These are phyloP conservation scores for Mediolabrus comicus DNA, from an alignment of 108 stramenopile genomes.

Conservation along the genomic window DNA sequence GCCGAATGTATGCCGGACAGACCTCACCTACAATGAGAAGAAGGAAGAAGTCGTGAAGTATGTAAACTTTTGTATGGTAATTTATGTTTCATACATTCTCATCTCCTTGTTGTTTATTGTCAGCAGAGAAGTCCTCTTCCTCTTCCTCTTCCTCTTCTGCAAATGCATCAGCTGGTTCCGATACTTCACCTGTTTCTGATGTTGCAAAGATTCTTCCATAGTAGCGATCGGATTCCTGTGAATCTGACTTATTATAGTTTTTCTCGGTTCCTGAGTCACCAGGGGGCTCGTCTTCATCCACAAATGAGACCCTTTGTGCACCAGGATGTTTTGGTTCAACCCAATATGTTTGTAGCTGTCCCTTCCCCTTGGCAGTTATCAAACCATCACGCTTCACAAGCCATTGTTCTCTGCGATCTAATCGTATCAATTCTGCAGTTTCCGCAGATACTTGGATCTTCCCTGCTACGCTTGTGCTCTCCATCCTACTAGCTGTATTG, in stretches of 20 bases:
- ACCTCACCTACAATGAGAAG: too few species aligned
- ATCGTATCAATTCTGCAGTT: constrained; percentile 44
- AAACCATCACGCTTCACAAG: constrained; percentile 43
- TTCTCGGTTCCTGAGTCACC: neutral
- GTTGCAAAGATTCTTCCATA: too few species aligned
- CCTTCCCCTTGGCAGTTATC: constrained; percentile 57
- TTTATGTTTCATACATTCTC: neutral
- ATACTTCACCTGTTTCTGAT: too few species aligned
- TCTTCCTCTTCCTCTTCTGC: neutral
- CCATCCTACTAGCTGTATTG: constrained; percentile 64
- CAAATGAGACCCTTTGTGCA: neutral
- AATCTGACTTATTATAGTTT: neutral
- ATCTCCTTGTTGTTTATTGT: too few species aligned
- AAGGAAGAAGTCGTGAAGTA: too few species aligned
- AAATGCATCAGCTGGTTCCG: too few species aligned
- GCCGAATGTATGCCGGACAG: too few species aligned
- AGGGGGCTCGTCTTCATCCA: neutral
- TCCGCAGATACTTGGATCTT: constrained; percentile 62
- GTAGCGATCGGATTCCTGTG: neutral
- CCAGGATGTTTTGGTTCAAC: constrained; percentile 10
- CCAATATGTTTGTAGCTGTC: constrained; percentile 61
- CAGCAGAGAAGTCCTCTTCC: neutral
- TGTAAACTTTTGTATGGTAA: too few species aligned
- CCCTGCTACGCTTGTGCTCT: constrained; percentile 47
- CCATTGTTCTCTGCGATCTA: constrained; percentile 38